Evolutionary conservation across 257 asterid species (phyloP).

Genomic region (Oldenlandia corymbosa): DNA sequence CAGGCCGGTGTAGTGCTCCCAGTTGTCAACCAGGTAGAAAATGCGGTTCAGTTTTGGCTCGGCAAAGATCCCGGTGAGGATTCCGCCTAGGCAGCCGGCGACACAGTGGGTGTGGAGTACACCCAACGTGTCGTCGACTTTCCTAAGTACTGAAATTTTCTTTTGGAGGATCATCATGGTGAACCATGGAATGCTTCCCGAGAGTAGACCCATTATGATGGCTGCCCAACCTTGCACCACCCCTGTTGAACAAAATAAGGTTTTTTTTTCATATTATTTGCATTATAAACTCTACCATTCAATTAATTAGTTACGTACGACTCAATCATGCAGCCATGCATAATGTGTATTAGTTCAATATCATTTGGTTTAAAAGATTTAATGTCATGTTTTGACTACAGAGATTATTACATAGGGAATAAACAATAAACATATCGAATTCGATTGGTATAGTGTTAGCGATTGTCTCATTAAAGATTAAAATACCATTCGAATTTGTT

Average conservation of each 20-base stretch:
- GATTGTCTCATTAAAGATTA: no score
- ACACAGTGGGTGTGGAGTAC: slow-evolving; percentile 80
- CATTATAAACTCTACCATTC: no score
- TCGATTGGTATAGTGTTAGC: no score
- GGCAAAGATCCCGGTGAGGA: slow-evolving; percentile 63
- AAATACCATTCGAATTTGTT: no score
- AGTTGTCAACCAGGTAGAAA: slow-evolving; percentile 31
- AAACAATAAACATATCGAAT: no score
- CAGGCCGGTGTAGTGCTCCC: slow-evolving; percentile 45
- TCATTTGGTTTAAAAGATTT: no score
- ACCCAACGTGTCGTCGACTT: slow-evolving; percentile 75
- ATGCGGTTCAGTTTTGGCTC: slow-evolving; percentile 39
- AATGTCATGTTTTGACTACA: no score
- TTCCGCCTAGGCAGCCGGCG: slow-evolving; percentile 73
- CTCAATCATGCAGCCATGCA: no score
- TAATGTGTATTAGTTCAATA: no score
- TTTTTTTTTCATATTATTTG: no score
- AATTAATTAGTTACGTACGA: no score
- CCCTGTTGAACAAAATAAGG: slow-evolving; percentile 40
- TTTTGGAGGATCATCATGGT: slow-evolving; percentile 84
- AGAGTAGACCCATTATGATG: slow-evolving; percentile 62
- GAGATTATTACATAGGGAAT: no score
- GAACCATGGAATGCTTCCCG: slow-evolving; percentile 78
- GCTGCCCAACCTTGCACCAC: slow-evolving; percentile 94
- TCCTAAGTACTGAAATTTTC: slow-evolving; percentile 38